Evolutionary conservation across 352 stramenopile genomes (phyloP), one percentile per base, ranked within the genome.

Genomic region (Globisporangium canariense): DNA sequence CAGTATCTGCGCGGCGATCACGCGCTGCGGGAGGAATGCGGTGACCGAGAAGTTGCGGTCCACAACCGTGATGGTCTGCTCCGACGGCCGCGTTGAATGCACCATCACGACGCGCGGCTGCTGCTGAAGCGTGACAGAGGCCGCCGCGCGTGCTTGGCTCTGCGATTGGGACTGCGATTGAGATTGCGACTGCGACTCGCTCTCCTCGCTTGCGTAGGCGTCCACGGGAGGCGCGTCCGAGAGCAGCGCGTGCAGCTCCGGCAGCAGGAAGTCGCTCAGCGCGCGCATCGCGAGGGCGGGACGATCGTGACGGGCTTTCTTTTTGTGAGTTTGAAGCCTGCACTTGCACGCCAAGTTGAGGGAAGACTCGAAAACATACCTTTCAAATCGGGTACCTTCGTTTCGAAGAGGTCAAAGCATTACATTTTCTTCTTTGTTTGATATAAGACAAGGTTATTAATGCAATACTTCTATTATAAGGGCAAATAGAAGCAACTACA

Each of bases 241-340:
- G 55, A 91, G 71, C 60, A 84, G 74, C 58, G 68, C 62, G 55
- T 85, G 77, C 64, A 87, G 54, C 70, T 90, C 83, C 18, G 67
- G 76, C 49, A 86, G 68, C 47, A 89, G 46, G 66, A 89, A 91
- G 13, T 79, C 76, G 49, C 66, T 80, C 45, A 72, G 68, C 56
- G 68, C 70, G 16, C 69, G 57, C 58, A 81, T 76, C 18, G 32
- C 7, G 50, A 40, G 5, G 7, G 22, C 28, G 25, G 25, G 16
- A 22, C 32, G 32, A 36, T 9, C 4, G 32, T 36, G 32, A 36
- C 7, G 4, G 32, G 32, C 32, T 36, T 36, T 36, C 32, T 8
- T 8, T 36, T 8, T 46, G 14, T 46, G 5, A 4, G 43, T 49
- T 49, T 49, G 41, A 28, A 28, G 25, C 25, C 25, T 14, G 41